These are phyloP conservation scores for Corniculantispora saksenae DNA, from an alignment of 2,329 filamentous ascomycete genomes.

Conservation along the genomic window DNA sequence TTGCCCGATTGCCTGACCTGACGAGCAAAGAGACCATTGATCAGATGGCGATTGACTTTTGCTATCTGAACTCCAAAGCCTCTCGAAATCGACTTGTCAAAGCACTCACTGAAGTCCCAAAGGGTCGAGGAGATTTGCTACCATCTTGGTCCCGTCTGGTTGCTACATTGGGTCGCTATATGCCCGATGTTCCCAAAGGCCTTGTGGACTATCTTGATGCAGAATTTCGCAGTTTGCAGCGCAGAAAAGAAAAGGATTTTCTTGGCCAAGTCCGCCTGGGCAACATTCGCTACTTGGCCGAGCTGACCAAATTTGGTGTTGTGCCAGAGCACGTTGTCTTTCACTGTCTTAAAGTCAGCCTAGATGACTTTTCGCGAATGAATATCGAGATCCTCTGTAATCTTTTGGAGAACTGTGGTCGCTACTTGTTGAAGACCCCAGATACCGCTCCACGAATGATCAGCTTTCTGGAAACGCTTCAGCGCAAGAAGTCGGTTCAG, in stretches of 20 bases:
- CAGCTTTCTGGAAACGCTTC: constrained; percentile 90
- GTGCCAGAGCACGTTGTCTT: constrained; percentile 99
- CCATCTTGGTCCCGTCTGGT: constrained; percentile 91
- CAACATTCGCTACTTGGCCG: constrained; percentile 96
- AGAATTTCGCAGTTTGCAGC: constrained; percentile 93
- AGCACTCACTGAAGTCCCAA: constrained; percentile 89
- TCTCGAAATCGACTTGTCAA: constrained; percentile 93
- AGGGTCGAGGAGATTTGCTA: constrained; percentile 86
- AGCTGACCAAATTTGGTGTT: constrained; percentile 96
- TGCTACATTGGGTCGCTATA: constrained; percentile 88
- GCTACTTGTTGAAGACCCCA: constrained; percentile 87
- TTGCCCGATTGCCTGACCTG: constrained; percentile 85
- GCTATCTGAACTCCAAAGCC: constrained; percentile 97
- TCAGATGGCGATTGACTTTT: constrained; percentile 92
- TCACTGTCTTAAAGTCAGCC: constrained; percentile 93
- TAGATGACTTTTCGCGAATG: constrained; percentile 97
- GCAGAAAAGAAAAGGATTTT: constrained; percentile 97
- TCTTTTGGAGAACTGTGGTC: constrained; percentile 91
- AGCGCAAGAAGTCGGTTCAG: constrained; percentile 93
- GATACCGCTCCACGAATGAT: constrained; percentile 92
- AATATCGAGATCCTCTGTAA: constrained; percentile 99
- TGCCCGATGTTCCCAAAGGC: constrained; percentile 91
- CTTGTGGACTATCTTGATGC: constrained; percentile 91
- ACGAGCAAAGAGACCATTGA: constrained; percentile 91
- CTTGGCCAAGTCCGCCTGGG: constrained; percentile 88